Evolutionary conservation across 2,329 filamentous ascomycete species (phyloP), one percentile per base, ranked within the genome.

Genomic region (Hortaea sp.): DNA sequence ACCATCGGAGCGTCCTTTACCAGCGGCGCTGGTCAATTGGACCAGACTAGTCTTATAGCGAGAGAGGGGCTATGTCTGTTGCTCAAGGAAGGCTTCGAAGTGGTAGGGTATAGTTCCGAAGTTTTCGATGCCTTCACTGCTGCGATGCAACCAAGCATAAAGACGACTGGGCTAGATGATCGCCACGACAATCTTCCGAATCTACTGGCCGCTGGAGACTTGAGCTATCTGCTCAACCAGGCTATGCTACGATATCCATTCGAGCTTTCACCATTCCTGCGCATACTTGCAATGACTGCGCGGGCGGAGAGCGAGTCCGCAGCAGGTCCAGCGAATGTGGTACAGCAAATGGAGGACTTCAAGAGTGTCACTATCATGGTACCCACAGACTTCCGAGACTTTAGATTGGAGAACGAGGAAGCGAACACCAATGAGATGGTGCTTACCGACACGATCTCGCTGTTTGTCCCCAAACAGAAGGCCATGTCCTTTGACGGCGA

Each of bases 211-310:
- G 7, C 10, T 7, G 37, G 13, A 7, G 37, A 13, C 7, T 7
- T 12, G 37, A 72, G 69, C 29, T 63, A 66, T 12, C 65, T 84
- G 51, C 78, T 94, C 30, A 71, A 77, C 42, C 77, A 85, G 60
- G 81, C 89, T 5, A 75, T 83, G 39, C 76, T 78, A 49, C 81
- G 90, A 46, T 95, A 88, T 60, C 90, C 90, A 0, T 90, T 86
- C 63, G 90, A 95, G 66, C 82, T 86, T 41, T 66, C 81, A 2
- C 88, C 89, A 0, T 87, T 95, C 57, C 67, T 94, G 49, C 54
- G 53, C 12, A 43, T 63, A 2, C 53, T 57, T 46, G 57, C 55
- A 7, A 51, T 49, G 7, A 47, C 62, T 7, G 53, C 57, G 2
- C 43, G 39, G 10, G 49, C 48, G 6, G 46, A 48, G 6, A 46